phyloP scores from a whole-genome alignment of 768 basidiomycete species.

The Kwoniella sp. region DNA sequence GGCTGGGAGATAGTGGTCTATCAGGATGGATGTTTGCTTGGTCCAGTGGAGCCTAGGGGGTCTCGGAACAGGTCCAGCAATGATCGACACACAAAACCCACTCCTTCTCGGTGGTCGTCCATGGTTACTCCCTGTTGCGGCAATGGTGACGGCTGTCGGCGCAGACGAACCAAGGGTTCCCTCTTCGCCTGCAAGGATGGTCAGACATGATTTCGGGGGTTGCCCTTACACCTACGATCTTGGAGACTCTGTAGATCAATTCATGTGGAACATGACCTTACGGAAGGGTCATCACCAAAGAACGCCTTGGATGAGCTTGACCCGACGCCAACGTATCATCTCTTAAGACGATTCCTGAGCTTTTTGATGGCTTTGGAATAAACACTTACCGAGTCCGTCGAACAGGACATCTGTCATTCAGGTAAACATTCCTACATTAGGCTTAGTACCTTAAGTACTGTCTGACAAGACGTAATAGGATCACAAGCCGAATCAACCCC shows the following conservation, averaged over 20 bases:
- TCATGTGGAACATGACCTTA: constrained; percentile 17
- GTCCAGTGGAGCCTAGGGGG: not conserved
- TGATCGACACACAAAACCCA: not conserved
- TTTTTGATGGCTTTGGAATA: constrained; percentile 2
- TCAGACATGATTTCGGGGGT: not conserved
- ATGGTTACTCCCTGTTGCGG: constrained; percentile 7
- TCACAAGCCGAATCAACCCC: not conserved
- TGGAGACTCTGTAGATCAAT: not conserved
- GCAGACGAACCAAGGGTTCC: not conserved
- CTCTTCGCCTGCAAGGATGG: no score
- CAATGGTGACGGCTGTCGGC: not conserved
- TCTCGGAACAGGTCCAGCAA: not conserved
- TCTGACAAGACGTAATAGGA: not conserved
- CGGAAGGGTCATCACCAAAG: constrained; percentile 4
- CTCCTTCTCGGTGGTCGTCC: not conserved
- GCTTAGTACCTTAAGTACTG: not conserved
- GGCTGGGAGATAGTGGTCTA: no score
- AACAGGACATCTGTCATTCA: not conserved
- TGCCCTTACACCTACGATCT: not conserved
- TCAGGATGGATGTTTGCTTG: not conserved
- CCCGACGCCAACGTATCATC: not conserved
- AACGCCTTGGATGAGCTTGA: not conserved
- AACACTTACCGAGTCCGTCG: constrained; percentile 15
- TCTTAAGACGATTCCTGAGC: not conserved
- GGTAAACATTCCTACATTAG: constrained; percentile 6